Evolutionary conservation across 208 protist species (phyloP).

Genomic region (Leishmania mexicana): DNA sequence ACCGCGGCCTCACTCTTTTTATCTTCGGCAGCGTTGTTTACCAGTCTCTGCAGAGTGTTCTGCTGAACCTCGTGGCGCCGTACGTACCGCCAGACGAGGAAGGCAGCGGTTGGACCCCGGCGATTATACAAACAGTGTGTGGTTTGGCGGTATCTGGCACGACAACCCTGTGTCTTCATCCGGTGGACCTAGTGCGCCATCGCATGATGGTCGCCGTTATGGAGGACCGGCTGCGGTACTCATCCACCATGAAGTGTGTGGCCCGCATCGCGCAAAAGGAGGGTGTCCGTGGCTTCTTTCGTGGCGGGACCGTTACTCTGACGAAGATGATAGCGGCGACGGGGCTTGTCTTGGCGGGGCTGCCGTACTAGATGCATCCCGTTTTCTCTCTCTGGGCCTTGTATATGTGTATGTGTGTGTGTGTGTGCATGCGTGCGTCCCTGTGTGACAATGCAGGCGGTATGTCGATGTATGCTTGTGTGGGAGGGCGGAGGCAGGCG

Average conservation of each 20-base stretch:
- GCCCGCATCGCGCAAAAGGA: constrained; percentile 57
- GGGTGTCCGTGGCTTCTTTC: constrained; percentile 69
- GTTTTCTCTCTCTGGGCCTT: background rate
- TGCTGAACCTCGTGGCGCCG: constrained; percentile 41
- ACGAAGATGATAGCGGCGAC: constrained; percentile 53
- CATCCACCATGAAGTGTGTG: constrained; percentile 56
- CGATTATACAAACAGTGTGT: constrained; percentile 45
- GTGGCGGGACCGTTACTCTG: constrained; percentile 66
- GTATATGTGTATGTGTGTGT: background rate
- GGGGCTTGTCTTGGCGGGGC: constrained; percentile 37
- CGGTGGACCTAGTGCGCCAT: constrained; percentile 73
- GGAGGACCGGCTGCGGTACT: constrained; percentile 65
- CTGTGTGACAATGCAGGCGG: background rate
- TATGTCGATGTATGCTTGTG: background rate
- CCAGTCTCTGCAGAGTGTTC: constrained; percentile 37
- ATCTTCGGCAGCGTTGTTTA: constrained; percentile 75
- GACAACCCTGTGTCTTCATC: constrained; percentile 76
- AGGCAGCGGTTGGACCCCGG: constrained; percentile 36
- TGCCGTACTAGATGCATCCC: constrained; percentile 29
- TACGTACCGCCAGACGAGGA: constrained; percentile 55
- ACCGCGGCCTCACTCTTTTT: constrained; percentile 69
- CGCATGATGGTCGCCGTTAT: constrained; percentile 86
- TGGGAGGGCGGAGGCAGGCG: background rate
- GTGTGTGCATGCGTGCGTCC: background rate
- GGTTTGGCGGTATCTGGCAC: constrained; percentile 54